Conservation (phyloP, 1,284 basidiomycete genomes). For the Sanghuangporus baumii region DNA sequence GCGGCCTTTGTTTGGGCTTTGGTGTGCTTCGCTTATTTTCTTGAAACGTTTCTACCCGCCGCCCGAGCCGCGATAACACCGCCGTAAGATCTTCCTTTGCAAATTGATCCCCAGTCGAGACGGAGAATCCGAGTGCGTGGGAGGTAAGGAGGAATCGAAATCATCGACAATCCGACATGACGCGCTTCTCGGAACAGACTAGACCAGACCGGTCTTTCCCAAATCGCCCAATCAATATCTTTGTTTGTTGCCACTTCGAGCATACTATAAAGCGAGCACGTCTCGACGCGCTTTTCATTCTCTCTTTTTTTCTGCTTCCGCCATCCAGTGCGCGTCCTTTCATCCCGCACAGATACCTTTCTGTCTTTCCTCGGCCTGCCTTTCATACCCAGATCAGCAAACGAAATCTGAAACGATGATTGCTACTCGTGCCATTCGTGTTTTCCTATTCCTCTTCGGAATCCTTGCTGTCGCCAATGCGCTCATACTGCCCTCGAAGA, state of each 20-base stretch:
- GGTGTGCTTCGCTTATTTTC: no score
- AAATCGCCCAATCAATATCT: not conserved
- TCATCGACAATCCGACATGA: not conserved
- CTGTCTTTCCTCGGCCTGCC: slow-evolving; percentile 8
- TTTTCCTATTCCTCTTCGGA: slow-evolving; percentile 19
- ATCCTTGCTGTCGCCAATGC: slow-evolving; percentile 21
- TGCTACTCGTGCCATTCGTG: slow-evolving; percentile 16
- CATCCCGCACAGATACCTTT: not conserved
- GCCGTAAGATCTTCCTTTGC: no score
- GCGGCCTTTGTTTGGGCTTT: no score
- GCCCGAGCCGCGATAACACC: not conserved
- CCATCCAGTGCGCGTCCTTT: not conserved
- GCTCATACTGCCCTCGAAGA: slow-evolving; percentile 15
- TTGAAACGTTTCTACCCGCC: no score
- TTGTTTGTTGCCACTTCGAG: no score
- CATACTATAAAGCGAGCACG: no score
- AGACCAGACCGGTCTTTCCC: not conserved
- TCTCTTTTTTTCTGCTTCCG: slow-evolving; percentile 3
- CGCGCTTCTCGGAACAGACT: not conserved
- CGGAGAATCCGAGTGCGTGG: not conserved
- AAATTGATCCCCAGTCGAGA: not conserved
- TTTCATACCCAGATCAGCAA: not conserved
- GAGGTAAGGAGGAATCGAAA: not conserved
- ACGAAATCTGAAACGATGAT: slow-evolving; percentile 16
- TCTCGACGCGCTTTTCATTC: not conserved